These are phyloP conservation scores for Polygonum maritimum DNA, from an alignment of 148 eudicot genomes.

Conservation along the genomic window DNA sequence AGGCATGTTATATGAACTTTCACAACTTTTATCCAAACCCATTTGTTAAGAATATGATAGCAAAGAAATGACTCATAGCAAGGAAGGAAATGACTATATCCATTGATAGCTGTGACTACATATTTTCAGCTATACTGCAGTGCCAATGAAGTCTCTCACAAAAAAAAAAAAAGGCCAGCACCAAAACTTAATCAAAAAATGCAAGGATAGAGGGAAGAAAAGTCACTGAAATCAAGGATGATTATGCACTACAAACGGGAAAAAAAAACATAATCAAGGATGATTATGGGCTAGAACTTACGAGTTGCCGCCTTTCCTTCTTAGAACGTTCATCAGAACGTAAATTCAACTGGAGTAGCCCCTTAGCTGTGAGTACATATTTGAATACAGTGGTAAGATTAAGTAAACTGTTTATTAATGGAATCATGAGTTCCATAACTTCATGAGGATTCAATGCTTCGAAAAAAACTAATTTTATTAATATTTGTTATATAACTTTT, in stretches of 20 bases:
- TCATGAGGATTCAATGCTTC: too few relatives aligned
- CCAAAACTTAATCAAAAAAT: neutral
- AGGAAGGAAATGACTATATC: neutral
- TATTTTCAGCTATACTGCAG: neutral
- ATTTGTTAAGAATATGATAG: too few relatives aligned
- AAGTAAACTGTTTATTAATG: too few relatives aligned
- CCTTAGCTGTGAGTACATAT: too few relatives aligned
- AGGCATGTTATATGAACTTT: too few relatives aligned
- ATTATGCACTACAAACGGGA: neutral
- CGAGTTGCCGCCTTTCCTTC: slow-evolving; percentile 85
- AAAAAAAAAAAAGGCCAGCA: neutral
- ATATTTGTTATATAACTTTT: too few relatives aligned
- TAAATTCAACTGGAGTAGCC: slow-evolving; percentile 76
- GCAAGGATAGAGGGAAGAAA: neutral
- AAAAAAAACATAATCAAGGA: neutral
- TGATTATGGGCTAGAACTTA: slow-evolving; percentile 14
- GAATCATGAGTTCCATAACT: too few relatives aligned
- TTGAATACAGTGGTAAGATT: too few relatives aligned
- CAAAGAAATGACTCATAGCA: too few relatives aligned
- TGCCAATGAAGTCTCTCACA: neutral
- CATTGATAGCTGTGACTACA: neutral
- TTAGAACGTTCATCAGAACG: slow-evolving; percentile 72
- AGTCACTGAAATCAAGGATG: neutral
- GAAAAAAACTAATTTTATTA: too few relatives aligned
- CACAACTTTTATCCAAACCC: too few relatives aligned